These are phyloP conservation scores for Nepenthes gracilis DNA, from an alignment of 148 eudicot species.

Conservation along the genomic window DNA sequence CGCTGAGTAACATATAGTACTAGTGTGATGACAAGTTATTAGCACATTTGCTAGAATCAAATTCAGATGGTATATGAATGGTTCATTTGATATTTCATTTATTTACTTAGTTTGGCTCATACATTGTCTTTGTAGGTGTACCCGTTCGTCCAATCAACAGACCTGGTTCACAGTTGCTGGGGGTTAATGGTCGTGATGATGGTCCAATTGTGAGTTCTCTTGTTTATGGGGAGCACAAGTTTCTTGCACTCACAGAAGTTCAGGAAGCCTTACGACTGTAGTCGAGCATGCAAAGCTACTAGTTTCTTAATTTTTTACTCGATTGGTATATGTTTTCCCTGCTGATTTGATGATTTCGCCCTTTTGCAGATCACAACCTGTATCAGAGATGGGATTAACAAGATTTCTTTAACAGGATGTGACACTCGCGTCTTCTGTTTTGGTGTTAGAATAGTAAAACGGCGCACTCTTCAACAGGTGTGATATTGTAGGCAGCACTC, in stretches of 20 bases:
- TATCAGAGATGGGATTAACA: slow-evolving; percentile 58
- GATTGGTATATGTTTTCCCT: slow-evolving; percentile 1
- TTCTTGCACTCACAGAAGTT: neutral
- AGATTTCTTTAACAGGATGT: slow-evolving; percentile 56
- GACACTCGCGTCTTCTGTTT: slow-evolving; percentile 60
- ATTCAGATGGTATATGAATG: no score
- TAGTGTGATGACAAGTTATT: no score
- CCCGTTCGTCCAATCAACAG: slow-evolving; percentile 53
- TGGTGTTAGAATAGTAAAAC: slow-evolving; percentile 61
- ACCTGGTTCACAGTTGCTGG: slow-evolving; percentile 59
- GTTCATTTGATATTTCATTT: neutral
- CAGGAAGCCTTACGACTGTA: neutral
- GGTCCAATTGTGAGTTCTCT: slow-evolving; percentile 53
- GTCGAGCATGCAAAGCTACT: neutral
- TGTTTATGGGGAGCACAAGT: neutral
- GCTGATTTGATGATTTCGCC: slow-evolving; percentile 4
- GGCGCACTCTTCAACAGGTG: slow-evolving; percentile 59
- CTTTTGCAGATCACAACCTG: slow-evolving; percentile 47
- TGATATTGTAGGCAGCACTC: neutral
- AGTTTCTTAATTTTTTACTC: neutral
- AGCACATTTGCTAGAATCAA: no score
- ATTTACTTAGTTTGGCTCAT: neutral
- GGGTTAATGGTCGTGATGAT: slow-evolving; percentile 77
- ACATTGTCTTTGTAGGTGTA: slow-evolving; percentile 27
- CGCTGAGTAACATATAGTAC: no score